Evolutionary conservation across 2,329 filamentous ascomycete genomes (phyloP), one percentile per base, ranked within the genome.

Genomic region (Ophiocordyceps camponoti-leonardi): DNA sequence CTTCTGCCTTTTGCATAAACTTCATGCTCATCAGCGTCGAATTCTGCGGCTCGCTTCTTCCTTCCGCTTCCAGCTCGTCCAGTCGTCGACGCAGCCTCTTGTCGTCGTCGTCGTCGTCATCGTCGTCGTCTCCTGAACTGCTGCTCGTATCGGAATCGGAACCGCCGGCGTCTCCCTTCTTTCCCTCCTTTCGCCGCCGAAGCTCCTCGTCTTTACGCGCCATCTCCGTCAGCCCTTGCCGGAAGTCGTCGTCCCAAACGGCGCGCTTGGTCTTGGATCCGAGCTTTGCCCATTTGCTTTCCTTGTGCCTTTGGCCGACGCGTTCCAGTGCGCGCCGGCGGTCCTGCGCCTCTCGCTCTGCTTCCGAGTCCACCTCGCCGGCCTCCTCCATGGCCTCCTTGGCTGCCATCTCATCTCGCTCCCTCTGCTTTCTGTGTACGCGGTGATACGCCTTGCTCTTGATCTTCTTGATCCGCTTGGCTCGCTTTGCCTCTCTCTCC

Each of bases 381-480:
- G 72, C 72, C 44, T 73, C 75, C 18, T 68, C 71, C 62, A 70
- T 69, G 46, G 56, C 71, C 56, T 73, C 71, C 18, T 64, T 64
- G 16, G 66, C 61, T 16, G 71, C 73, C 57, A 69, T 66, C 60
- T 79, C 61, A 49, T 77, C 60, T 46, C 73, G 67, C 52, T 72
- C 63, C 53, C 68, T 55, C 61, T 79, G 84, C 58, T 83, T 94
- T 35, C 90, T 79, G 63, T 96, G 90, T 14, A 96, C 82, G 41
- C 88, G 81, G 46, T 90, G 84, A 60, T 94, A 98, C 0, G 87
- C 77, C 62, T 95, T 98, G 60, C 85, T 93, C 72, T 98, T 98
- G 67, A 98, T 98, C 69, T 96, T 96, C 67, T 95, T 94, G 65
- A 98, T 86, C 22, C 92, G 81, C 65, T 88, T 93, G 8, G 87